Evolutionary conservation across 2,329 filamentous ascomycete genomes (phyloP), one percentile per base, ranked within the genome.

Genomic region (Pyrenophora graminea): DNA sequence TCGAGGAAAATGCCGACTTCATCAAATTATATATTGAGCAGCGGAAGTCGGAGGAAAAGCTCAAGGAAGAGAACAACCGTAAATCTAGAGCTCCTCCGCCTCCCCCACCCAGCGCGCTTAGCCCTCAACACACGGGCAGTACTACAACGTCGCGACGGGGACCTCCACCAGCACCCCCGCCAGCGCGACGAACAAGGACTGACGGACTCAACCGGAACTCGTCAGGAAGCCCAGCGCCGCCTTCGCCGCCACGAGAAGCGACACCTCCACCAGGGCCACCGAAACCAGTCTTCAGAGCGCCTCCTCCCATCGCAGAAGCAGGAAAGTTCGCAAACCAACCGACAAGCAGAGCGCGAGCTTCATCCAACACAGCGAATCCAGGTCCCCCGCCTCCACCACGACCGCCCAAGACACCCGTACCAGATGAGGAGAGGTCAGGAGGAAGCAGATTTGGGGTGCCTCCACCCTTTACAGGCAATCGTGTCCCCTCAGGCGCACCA

Each of bases 251-350:
- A 25, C 81, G 86, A 66, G 87, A 90, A 53, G 89, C 90, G 10
- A 84, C 86, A 15, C 90, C 90, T 5, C 84, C 86, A 17, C 73
- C 75, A 21, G 68, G 66, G 0, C 81, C 81, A 8, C 82, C 85
- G 18, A 82, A 86, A 44, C 84, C 85, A 7, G 82, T 81, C 63
- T 97, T 96, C 77, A 83, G 86, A 59, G 93, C 90, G 7, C 94
- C 94, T 39, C 94, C 94, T 30, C 90, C 93, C 2, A 76, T 97
- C 53, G 85, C 90, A 48, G 92, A 96, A 72, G 94, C 94, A 51
- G 94, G 94, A 32, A 96, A 90, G 74, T 94, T 85, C 68, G 91
- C 88, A 3, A 73, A 78, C 25, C 76, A 79, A 27, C 75, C 74
- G 48, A 69, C 82, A 72, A 62, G 78, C 67, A 73, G 80, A 66